Conservation (phyloP, 2,329 filamentous ascomycete genomes). For the Zelopaecilomyces penicillatus region DNA sequence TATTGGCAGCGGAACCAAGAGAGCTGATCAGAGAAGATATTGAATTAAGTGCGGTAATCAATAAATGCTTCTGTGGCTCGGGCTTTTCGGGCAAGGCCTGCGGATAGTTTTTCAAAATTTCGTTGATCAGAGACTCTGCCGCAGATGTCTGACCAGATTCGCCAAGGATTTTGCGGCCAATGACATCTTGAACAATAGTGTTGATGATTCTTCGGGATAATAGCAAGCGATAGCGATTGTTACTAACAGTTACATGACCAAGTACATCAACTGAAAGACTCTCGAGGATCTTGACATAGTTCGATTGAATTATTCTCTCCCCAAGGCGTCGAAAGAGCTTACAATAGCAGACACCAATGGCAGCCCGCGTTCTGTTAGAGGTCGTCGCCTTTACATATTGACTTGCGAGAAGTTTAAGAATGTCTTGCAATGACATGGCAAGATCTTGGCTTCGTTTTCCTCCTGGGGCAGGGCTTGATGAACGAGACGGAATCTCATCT, state of each 20-base stretch:
- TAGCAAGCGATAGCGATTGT: conserved; percentile 81
- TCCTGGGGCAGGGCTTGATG: conserved; percentile 64
- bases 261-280: conserved; percentile 75
- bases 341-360: conserved; percentile 80
- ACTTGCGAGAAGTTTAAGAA: conserved; percentile 67
- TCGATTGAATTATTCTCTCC: conserved; percentile 71
- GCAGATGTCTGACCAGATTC: conserved; percentile 83
- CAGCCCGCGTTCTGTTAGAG: conserved; percentile 71
- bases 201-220: conserved; percentile 79
- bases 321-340: conserved; percentile 71
- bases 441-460: conserved; percentile 64
- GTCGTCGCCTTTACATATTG: conserved; percentile 76
- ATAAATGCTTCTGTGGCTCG: conserved; percentile 79
- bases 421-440: conserved; percentile 65
- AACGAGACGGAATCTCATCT: conserved; percentile 58
- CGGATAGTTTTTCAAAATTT: conserved; percentile 88
- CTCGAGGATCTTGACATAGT: conserved; percentile 73
- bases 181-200: conserved; percentile 72
- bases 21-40: conserved; percentile 69
- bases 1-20: conserved; percentile 72
- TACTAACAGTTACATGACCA: conserved; percentile 63
- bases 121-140: conserved; percentile 73
- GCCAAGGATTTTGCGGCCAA: conserved; percentile 73
- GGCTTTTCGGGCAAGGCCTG: conserved; percentile 78
- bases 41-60: conserved; percentile 72